phyloP scores from a whole-genome alignment of 352 stramenopile genomes.

The Blastocystis sp. region DNA sequence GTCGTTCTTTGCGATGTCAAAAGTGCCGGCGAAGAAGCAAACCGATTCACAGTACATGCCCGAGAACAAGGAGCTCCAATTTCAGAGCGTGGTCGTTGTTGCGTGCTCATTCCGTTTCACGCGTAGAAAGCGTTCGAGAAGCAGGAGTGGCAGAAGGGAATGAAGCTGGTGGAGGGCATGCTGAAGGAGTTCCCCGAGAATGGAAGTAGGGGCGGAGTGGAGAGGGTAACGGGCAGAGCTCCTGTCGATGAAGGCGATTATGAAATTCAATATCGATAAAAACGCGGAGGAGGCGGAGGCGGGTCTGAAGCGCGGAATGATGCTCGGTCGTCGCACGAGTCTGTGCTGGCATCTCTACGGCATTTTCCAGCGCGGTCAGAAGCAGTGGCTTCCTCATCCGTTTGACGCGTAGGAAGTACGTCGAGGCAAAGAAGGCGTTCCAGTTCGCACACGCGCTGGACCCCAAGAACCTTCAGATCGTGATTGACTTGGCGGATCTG shows the following conservation, averaged over 20 bases:
- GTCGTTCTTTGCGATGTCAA: not conserved
- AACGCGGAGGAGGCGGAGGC: constrained; percentile 39
- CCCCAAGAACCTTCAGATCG: constrained; percentile 49
- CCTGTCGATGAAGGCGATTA: constrained; percentile 54
- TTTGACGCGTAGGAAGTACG: constrained; percentile 22
- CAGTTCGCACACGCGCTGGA: constrained; percentile 51
- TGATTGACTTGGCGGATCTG: constrained; percentile 56
- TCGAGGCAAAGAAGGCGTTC: constrained; percentile 49
- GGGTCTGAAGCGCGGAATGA: constrained; percentile 43
- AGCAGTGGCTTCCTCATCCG: not conserved
- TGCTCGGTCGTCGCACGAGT: constrained; percentile 38
- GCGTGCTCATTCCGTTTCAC: not conserved
- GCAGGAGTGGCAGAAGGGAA: constrained; percentile 58
- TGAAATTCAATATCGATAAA: constrained; percentile 67
- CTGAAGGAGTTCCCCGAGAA: constrained; percentile 48
- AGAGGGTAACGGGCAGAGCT: not conserved
- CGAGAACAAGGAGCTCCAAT: constrained; percentile 48
- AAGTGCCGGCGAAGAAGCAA: not conserved
- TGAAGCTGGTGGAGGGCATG: constrained; percentile 28
- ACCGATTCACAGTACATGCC: constrained; percentile 28
- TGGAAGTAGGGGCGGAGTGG: not conserved
- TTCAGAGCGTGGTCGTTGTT: constrained; percentile 46
- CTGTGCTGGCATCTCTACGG: constrained; percentile 54
- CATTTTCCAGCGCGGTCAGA: constrained; percentile 39
- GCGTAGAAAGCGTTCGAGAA: constrained; percentile 64